A percentile compares a stretch with the other conserved stretches of the same genome.
phyloP scores from a whole-genome alignment of 306 rosid species.

The Vigna nakashimae region DNA sequence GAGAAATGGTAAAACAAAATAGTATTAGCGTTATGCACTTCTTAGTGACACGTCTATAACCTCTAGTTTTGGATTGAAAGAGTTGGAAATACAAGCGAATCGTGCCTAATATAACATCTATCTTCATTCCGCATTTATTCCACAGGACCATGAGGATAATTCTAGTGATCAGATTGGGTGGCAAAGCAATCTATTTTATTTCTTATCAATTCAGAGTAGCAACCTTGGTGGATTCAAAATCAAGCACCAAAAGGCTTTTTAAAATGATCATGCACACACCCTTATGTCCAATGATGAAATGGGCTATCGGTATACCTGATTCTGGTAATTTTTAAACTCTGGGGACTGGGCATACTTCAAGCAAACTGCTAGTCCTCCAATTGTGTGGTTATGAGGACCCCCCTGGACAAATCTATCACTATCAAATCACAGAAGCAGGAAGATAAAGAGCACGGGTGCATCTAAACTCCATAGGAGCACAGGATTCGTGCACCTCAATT shows the following conservation, averaged over 20 bases:
- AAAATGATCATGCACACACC: neutral
- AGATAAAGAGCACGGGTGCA: constrained; percentile 33
- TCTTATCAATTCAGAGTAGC: neutral
- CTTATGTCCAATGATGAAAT: constrained; percentile 21
- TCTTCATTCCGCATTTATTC: neutral
- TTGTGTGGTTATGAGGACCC: constrained; percentile 98
- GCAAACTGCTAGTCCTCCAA: constrained; percentile 94
- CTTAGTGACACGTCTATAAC: neutral
- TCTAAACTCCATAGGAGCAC: neutral
- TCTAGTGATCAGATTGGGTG: neutral
- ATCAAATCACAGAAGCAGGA: constrained; percentile 39
- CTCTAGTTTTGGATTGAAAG: neutral
- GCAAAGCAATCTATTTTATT: constrained; percentile 4
- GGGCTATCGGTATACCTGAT: constrained; percentile 59
- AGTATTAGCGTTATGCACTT: neutral
- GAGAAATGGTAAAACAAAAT: constrained; percentile 6
- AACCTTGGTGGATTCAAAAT: neutral
- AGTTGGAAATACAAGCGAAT: neutral
- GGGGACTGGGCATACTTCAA: constrained; percentile 77
- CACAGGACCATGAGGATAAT: neutral
- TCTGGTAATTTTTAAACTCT: constrained; percentile 83
- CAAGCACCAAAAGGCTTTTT: neutral
- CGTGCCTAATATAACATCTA: neutral
- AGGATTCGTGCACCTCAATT: constrained; percentile 20
- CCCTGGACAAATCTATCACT: constrained; percentile 67